phyloP scores from a whole-genome alignment of 495 filamentous ascomycete genomes.

The Parathielavia appendiculata region DNA sequence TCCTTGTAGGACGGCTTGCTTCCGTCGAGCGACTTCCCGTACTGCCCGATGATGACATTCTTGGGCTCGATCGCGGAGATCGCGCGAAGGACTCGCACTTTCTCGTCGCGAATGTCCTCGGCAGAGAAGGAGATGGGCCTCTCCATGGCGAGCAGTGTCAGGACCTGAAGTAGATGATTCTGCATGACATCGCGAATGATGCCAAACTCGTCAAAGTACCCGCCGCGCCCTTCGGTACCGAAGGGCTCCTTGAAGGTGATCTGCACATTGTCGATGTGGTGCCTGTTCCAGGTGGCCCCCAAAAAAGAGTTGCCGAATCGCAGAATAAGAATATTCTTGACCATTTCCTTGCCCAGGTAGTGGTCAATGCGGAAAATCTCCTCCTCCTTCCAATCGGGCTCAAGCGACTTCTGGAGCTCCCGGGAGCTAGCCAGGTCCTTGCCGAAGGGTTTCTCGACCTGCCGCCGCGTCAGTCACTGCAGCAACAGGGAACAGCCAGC shows the following conservation, averaged over 20 bases:
- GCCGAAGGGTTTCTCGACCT: constrained; percentile 99
- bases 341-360: constrained; percentile 99
- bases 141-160: constrained; percentile 97
- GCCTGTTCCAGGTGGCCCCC: constrained; percentile 96
- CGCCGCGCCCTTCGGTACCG: constrained; percentile 97
- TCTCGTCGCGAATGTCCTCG: constrained; percentile 98
- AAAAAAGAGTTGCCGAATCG: constrained; percentile 99
- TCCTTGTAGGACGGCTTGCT: constrained; percentile 98
- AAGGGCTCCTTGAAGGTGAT: constrained; percentile 99
- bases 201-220: constrained; percentile 99
- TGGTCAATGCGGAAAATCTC: constrained; percentile 99
- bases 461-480: constrained; percentile 17
- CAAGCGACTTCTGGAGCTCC: constrained; percentile 88
- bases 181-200: constrained; percentile 99
- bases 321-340: constrained; percentile 98
- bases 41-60: constrained; percentile 99
- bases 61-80: constrained; percentile 97
- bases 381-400: constrained; percentile 98
- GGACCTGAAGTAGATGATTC: constrained; percentile 91
- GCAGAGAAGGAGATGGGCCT: constrained; percentile 96
- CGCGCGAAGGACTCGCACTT: constrained; percentile 89
- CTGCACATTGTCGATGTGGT: constrained; percentile 98
- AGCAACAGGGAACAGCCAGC: too few relatives aligned
- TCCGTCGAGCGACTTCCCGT: constrained; percentile 92
- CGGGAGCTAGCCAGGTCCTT: constrained; percentile 94